Evolutionary conservation across 192 early-diverging fungal species (phyloP), one percentile per base, ranked within the genome.

Genomic region (Backusella australiensis): DNA sequence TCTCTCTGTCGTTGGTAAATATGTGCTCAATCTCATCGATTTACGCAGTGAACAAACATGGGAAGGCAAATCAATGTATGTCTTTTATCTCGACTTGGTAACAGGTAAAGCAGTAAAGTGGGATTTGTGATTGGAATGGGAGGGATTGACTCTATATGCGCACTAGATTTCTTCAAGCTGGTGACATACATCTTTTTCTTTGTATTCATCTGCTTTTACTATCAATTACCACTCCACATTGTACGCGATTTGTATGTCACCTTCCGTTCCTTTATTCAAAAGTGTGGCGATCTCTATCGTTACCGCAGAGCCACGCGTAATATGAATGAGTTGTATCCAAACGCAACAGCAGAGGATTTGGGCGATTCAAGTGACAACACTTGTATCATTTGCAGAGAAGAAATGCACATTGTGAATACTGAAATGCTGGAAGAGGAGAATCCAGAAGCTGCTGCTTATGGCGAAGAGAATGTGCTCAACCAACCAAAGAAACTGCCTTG

Each of bases 301-400:
- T 99, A 98, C 84, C 89, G 96, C 15, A 91, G 94, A 44, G 98
- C 98, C 0, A 98, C 96, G 19, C 91, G 90, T 41, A 98, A 98
- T 78, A 99, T 99, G 98, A 92, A 99, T 53, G 86, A 94, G 73
- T 90, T 96, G 49, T 99, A 99, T 82, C 96, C 96, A n/a, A 89
- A 93, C 68, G 96, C 97, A 8, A 94, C 95, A 15, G 88, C 85
- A 14, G 91, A 89, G 15, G 98, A 98, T 67, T 86, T 99, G 15
- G 75, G 86, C 0, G 67, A 81, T 6, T 85, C 93, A 69, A 91
- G 82, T 34, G 93, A 93, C 65, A 89, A 89, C 8, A 96, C 95
- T 3, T 99, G 98, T 79, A 98, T 99, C 69, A 97, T 99, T 59
- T 99, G 98, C 67, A 85, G 98, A 49, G 98, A 99, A 75, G 98